Evolutionary conservation across 2,329 filamentous ascomycete genomes (phyloP).

Genomic region (Lasiodiplodia hormozganensis): DNA sequence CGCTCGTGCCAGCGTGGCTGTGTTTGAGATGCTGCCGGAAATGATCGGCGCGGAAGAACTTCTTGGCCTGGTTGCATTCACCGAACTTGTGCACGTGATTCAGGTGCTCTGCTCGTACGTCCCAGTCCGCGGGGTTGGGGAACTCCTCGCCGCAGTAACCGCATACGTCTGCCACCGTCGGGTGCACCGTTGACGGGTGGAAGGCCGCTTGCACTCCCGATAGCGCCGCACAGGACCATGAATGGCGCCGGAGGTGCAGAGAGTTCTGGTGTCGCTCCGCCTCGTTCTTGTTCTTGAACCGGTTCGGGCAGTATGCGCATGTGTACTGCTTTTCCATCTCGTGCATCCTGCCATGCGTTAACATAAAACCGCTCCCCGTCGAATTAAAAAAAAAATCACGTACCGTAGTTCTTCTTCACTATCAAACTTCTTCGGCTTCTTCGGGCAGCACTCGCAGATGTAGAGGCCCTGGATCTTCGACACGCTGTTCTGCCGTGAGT

Average conservation of each 20-base stretch:
- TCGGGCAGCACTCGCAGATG: constrained; percentile 94
- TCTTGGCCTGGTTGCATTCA: constrained; percentile 98
- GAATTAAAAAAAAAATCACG: constrained; percentile 40
- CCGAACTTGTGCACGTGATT: constrained; percentile 94
- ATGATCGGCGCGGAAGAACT: constrained; percentile 96
- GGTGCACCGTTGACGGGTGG: constrained; percentile 75
- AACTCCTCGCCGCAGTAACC: constrained; percentile 98
- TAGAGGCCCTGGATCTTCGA: constrained; percentile 64
- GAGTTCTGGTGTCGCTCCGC: constrained; percentile 96
- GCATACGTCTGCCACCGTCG: constrained; percentile 74
- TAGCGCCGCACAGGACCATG: constrained; percentile 94
- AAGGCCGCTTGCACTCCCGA: constrained; percentile 78
- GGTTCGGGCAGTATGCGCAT: constrained; percentile 89
- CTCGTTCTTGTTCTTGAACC: constrained; percentile 99
- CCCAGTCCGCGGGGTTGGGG: constrained; percentile 85
- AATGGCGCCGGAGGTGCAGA: constrained; percentile 87
- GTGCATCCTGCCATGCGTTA: constrained; percentile 68
- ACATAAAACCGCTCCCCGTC: neutral
- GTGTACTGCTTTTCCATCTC: constrained; percentile 97
- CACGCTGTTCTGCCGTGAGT: constrained; percentile 57
- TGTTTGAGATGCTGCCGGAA: constrained; percentile 98
- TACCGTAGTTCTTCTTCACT: constrained; percentile 84
- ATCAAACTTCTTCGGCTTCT: constrained; percentile 96
- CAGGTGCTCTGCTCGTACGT: constrained; percentile 82
- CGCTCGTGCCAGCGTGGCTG: constrained; percentile 92